phyloP scores from a whole-genome alignment of 2,329 filamentous ascomycete genomes.

The Alternaria rosae region DNA sequence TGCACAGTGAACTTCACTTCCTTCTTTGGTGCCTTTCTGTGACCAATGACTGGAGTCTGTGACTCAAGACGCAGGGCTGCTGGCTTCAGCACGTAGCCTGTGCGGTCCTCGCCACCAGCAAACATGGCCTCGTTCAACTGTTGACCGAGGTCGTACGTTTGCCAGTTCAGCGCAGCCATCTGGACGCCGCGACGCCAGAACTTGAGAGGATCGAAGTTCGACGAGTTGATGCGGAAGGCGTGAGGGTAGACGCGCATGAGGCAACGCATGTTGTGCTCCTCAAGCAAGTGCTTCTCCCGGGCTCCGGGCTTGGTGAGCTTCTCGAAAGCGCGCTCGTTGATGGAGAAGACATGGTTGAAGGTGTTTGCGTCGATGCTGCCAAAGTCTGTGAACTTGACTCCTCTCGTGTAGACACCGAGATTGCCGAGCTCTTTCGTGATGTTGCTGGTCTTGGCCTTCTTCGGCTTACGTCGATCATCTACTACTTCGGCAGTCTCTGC shows the following conservation, averaged over 20 bases:
- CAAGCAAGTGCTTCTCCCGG: constrained; percentile 78
- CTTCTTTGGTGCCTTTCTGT: constrained; percentile 76
- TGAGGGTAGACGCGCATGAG: constrained; percentile 91
- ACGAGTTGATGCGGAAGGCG: constrained; percentile 79
- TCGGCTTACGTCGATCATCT: constrained; percentile 67
- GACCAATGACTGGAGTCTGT: constrained; percentile 54
- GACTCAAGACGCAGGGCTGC: constrained; percentile 71
- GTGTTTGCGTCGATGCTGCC: constrained; percentile 78
- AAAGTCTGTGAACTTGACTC: constrained; percentile 86
- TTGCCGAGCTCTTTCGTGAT: constrained; percentile 84
- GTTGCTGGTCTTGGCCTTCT: constrained; percentile 75
- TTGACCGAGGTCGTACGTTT: constrained; percentile 94
- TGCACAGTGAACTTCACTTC: constrained; percentile 85
- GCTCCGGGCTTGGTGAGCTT: constrained; percentile 78
- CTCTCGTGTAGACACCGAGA: constrained; percentile 79
- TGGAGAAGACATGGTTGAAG: constrained; percentile 95
- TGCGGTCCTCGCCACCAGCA: constrained; percentile 81
- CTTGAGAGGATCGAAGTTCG: constrained; percentile 91
- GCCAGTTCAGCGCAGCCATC: constrained; percentile 98
- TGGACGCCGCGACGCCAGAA: constrained; percentile 97
- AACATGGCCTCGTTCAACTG: constrained; percentile 99
- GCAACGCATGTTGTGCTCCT: constrained; percentile 89
- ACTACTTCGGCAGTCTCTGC: constrained; percentile 58
- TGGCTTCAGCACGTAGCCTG: constrained; percentile 94
- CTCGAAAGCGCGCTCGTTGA: constrained; percentile 88